phyloP scores from a whole-genome alignment of 768 basidiomycete species.

The Lactifluus echinatus region DNA sequence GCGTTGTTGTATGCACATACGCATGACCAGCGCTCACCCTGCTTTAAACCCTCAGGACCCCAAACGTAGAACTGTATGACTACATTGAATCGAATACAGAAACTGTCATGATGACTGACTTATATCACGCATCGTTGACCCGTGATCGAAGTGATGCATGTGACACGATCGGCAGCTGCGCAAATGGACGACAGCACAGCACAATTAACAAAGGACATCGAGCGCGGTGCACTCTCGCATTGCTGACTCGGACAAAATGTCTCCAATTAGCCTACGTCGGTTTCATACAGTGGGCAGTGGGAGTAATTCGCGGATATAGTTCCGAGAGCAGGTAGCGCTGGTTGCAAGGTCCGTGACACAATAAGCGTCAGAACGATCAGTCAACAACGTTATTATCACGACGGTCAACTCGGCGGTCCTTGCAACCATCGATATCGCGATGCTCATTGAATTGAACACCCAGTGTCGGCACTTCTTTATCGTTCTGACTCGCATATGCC shows the following conservation, averaged over 20 bases:
- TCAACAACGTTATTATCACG: not conserved
- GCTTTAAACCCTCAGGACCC: not conserved
- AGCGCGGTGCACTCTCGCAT: not conserved
- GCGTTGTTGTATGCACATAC: too few relatives aligned
- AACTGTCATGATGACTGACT: not conserved
- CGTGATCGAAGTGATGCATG: not conserved
- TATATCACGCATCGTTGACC: not conserved
- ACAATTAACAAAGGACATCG: not conserved
- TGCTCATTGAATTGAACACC: not conserved
- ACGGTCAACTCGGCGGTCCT: not conserved
- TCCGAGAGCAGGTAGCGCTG: too few relatives aligned
- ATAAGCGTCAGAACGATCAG: not conserved
- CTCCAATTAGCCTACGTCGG: not conserved
- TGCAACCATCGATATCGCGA: too few relatives aligned
- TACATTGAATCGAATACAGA: not conserved
- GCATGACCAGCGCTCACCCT: not conserved
- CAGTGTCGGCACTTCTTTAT: not conserved
- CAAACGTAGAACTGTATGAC: not conserved
- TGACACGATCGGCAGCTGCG: not conserved
- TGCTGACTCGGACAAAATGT: not conserved
- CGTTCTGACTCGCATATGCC: not conserved
- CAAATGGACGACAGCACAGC: not conserved
- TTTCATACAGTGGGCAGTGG: not conserved
- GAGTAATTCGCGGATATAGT: too few relatives aligned
- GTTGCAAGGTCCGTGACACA: slow-evolving; percentile 6